Percentiles rank a stretch among this genome's conserved stretches.
phyloP scores from a whole-genome alignment of 2,329 filamentous ascomycete genomes.

The Sphaerulina musiva region DNA sequence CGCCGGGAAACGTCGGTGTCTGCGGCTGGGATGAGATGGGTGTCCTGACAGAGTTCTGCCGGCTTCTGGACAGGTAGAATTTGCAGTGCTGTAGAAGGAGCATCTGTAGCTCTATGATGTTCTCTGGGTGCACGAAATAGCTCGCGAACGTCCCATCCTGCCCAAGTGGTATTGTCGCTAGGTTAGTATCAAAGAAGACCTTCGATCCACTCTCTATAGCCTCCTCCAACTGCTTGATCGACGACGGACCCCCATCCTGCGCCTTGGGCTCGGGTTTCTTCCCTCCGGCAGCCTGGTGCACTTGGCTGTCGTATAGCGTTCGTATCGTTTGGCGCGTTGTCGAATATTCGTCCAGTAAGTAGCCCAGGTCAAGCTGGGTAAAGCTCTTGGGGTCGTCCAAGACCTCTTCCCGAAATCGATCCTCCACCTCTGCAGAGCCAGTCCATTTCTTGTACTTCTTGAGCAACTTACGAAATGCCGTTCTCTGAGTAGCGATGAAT shows the following conservation, averaged over 20 bases:
- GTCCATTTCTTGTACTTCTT: conserved; percentile 92
- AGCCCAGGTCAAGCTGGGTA: conserved; percentile 57
- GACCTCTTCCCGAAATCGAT: conserved; percentile 61
- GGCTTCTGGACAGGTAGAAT: conserved; percentile 32
- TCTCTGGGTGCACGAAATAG: conserved; percentile 51
- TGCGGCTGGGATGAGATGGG: conserved; percentile 22
- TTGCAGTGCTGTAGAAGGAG: conserved; percentile 46
- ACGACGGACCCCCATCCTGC: conserved; percentile 15
- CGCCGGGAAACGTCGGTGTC: conserved; percentile 15
- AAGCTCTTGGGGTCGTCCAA: conserved; percentile 64
- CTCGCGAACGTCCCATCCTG: conserved; percentile 41
- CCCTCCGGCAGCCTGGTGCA: conserved; percentile 18
- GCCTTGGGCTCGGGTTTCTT: conserved; percentile 15
- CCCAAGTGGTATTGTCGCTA: conserved; percentile 45
- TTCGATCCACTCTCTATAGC: conserved; percentile 37
- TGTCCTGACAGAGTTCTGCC: conserved; percentile 24
- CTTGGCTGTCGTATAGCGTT: conserved; percentile 38
- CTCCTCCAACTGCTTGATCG: conserved; percentile 35
- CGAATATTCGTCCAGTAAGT: conserved; percentile 45
- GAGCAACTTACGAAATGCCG: conserved; percentile 73
- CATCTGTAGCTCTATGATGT: conserved; percentile 49
- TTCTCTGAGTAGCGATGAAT: conserved; percentile 66
- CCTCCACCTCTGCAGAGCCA: conserved; percentile 58
- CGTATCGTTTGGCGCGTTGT: conserved; percentile 42
- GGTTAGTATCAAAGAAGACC: conserved; percentile 45